These are phyloP conservation scores for Hemerocallis citrina DNA, from an alignment of 106 monocot species.

Conservation along the genomic window DNA sequence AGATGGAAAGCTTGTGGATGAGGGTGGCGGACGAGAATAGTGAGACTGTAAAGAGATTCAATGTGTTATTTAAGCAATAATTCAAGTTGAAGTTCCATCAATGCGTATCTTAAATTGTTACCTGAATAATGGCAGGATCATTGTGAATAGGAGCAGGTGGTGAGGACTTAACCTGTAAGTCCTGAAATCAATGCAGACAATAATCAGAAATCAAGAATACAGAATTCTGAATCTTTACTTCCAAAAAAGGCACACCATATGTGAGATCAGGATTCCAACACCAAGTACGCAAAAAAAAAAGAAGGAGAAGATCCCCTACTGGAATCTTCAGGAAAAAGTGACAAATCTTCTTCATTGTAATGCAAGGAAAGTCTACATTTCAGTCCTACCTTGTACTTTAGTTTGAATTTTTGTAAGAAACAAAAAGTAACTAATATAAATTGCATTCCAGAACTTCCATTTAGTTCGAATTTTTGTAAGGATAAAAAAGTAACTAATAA, in stretches of 20 bases:
- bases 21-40: conserved; percentile 47
- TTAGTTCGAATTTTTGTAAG: too few species aligned
- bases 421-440: too few species aligned
- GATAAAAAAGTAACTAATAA: background rate
- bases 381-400: background rate
- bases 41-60: conserved; percentile 63
- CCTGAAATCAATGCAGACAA: conserved; percentile 22
- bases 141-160: conserved; percentile 53
- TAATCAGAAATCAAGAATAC: background rate
- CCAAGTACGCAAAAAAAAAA: too few species aligned
- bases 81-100: background rate
- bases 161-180: conserved; percentile 71
- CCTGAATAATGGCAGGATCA: conserved; percentile 96
- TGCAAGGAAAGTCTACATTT: background rate
- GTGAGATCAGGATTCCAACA: too few species aligned
- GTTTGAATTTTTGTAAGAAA: too few species aligned
- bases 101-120: conserved; percentile 1
- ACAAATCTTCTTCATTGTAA: background rate
- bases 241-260: too few species aligned
- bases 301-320: background rate
- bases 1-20: conserved; percentile 33
- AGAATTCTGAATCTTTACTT: background rate
- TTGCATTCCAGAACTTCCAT: too few species aligned
- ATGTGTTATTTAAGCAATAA: background rate
- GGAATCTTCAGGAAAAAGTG: background rate